Evolutionary conservation across 2,329 filamentous ascomycete genomes (phyloP), one percentile per base, ranked within the genome.

Genomic region (Aphanoascus verrucosus): DNA sequence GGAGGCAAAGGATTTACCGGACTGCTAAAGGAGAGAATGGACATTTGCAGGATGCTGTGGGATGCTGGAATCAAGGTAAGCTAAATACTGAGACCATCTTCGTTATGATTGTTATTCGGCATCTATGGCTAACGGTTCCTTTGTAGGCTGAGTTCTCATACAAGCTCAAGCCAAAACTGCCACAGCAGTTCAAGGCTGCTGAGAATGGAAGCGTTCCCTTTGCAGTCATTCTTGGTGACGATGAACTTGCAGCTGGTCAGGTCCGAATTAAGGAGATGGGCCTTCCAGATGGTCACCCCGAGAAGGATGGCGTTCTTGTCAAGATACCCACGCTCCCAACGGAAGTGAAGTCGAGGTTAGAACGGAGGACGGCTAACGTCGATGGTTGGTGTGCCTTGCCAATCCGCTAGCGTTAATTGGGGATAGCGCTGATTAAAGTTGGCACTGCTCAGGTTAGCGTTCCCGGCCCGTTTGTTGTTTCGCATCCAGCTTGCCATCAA

Each of bases 81-180:
- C n/a, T n/a, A n/a, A 61, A 37, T 17, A 15, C 12, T 9, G 37
- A 44, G 11, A 23, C 6, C 20, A 15, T 28, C 17, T 15, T 46
- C 15, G 37, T 44, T 23, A 14, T 12, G 7, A 15, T 28, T 19
- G 34, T 6, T 7, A 48, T 28, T 3, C 7, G 23, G 35, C 44
- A 38, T 43, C 54, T 52, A 12, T 48, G 31, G 47, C 60, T 67
- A 61, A 68, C 56, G 20, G 31, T 8, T 34, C 50, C 45, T 49
- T 19, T 28, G 31, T 54, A 81, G 79, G 85, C 90, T 55, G 90
- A 97, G 68, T 95, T 93, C 67, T 76, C 82, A 9, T 88, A 87
- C 75, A 97, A 96, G 73, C 79, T 84, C 60, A 95, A 94, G 76
- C 89, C 91, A 14, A 95, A 90, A 70, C 77, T 94, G 32, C 85